Evolutionary conservation across 108 stramenopile genomes (phyloP).

Genomic region (Pseudonitzschia multistriata): DNA sequence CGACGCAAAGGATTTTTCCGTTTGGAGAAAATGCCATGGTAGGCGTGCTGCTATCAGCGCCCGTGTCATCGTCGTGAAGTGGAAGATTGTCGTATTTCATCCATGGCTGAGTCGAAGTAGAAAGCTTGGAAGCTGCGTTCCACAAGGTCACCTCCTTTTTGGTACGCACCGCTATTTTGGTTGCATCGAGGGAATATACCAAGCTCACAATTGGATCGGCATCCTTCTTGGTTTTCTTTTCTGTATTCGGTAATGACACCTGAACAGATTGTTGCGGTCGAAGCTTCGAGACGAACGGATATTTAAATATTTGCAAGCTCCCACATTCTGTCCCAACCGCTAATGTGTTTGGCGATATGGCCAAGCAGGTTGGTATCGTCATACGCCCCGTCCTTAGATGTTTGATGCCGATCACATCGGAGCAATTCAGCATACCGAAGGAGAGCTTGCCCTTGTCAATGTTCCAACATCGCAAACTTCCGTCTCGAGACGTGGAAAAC

Average conservation of each 20-base stretch:
- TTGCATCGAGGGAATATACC: constrained; percentile 23
- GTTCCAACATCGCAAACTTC: constrained; percentile 85
- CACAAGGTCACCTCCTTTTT: constrained; percentile 20
- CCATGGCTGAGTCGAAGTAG: constrained; percentile 22
- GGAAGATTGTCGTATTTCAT: constrained; percentile 36
- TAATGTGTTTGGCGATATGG: constrained; percentile 23
- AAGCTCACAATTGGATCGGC: constrained; percentile 14
- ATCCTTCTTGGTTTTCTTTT: not conserved
- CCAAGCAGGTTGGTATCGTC: constrained; percentile 45
- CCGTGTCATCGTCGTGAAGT: constrained; percentile 47
- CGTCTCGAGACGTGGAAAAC: constrained; percentile 78
- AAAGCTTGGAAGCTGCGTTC: constrained; percentile 4
- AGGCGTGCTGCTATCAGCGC: constrained; percentile 25
- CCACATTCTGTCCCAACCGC: constrained; percentile 82
- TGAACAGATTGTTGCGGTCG: constrained; percentile 35
- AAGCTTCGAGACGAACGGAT: constrained; percentile 37
- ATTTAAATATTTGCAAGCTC: constrained; percentile 77
- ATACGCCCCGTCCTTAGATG: constrained; percentile 55
- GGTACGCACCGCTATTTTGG: constrained; percentile 30
- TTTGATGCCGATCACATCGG: constrained; percentile 53
- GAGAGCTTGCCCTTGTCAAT: constrained; percentile 68
- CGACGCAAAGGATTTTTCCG: constrained; percentile 60
- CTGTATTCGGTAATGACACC: not conserved
- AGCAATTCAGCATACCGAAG: constrained; percentile 77
- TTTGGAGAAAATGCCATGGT: constrained; percentile 70